Conservation (phyloP, 257 asterid species). For the Primulina tabacum region DNA sequence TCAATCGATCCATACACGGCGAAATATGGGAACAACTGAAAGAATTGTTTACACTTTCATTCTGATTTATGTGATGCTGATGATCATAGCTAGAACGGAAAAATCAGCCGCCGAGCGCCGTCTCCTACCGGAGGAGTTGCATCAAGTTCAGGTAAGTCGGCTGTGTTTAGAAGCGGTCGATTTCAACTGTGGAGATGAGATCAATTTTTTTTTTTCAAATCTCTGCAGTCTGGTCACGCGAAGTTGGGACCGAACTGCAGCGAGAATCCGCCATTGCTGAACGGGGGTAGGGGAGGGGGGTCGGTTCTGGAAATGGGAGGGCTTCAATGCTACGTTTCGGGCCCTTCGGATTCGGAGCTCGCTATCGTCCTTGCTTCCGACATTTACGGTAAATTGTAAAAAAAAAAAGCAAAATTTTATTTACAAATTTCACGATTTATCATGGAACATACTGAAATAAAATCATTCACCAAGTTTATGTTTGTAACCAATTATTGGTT, state of each 20-base stretch:
- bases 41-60: neutral
- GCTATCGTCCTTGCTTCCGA: conserved; percentile 55
- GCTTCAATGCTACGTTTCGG: conserved; percentile 43
- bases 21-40: neutral
- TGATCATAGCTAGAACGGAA: neutral
- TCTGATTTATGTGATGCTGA: neutral
- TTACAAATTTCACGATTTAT: too few relatives aligned
- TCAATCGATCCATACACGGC: neutral
- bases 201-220: neutral
- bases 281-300: conserved; percentile 48
- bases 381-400: conserved; percentile 33
- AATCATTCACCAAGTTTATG: too few relatives aligned
- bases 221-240: neutral
- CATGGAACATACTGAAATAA: too few relatives aligned
- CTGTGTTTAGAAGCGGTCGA: neutral
- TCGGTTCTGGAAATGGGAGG: conserved; percentile 42
- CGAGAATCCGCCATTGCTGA: conserved; percentile 54
- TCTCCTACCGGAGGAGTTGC: neutral
- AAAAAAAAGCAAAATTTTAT: too few relatives aligned
- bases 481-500: too few relatives aligned
- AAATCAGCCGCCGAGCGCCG: neutral
- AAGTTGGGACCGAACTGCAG: conserved; percentile 64
- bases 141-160: neutral
- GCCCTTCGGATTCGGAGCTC: conserved; percentile 38
- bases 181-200: too few relatives aligned